Evolutionary conservation across 306 rosid species (phyloP).

Genomic region (Parietaria judaica): DNA sequence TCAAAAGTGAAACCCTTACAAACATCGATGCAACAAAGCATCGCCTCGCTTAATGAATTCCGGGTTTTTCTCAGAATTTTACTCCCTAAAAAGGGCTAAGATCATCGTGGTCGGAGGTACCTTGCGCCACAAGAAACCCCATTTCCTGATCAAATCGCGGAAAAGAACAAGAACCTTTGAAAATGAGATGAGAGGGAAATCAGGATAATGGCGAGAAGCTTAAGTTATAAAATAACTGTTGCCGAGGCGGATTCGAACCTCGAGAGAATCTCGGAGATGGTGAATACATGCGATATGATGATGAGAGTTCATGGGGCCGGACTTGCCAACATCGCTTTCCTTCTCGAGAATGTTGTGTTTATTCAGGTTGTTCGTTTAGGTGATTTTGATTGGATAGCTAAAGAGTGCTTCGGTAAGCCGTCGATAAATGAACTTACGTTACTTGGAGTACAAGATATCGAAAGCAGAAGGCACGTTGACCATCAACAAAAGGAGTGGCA

Average conservation of each 20-base stretch:
- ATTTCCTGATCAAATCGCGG: constrained; percentile 59
- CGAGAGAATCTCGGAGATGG: constrained; percentile 40
- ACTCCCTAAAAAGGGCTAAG: constrained; percentile 6
- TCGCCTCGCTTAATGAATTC: constrained; percentile 59
- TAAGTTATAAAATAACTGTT: constrained; percentile 50
- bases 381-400: constrained; percentile 58
- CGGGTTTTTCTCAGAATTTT: constrained; percentile 51
- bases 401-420: constrained; percentile 38
- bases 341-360: constrained; percentile 64
- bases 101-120: constrained; percentile 1
- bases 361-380: constrained; percentile 77
- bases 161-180: constrained; percentile 58
- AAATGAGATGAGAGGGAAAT: constrained; percentile 47
- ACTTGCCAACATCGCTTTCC: constrained; percentile 73
- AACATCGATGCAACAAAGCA: constrained; percentile 50
- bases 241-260: constrained; percentile 42
- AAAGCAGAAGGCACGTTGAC: constrained; percentile 64
- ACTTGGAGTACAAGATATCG: constrained; percentile 61
- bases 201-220: constrained; percentile 36
- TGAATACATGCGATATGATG: constrained; percentile 79
- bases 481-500: too few relatives aligned
- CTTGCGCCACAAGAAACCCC: constrained; percentile 44
- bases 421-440: constrained; percentile 52
- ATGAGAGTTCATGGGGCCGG: constrained; percentile 98
- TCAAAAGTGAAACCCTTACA: constrained; percentile 43